Evolutionary conservation across 257 asterid genomes (phyloP), one percentile per base, ranked within the genome.

Genomic region (Parsonsia alboflavescens): DNA sequence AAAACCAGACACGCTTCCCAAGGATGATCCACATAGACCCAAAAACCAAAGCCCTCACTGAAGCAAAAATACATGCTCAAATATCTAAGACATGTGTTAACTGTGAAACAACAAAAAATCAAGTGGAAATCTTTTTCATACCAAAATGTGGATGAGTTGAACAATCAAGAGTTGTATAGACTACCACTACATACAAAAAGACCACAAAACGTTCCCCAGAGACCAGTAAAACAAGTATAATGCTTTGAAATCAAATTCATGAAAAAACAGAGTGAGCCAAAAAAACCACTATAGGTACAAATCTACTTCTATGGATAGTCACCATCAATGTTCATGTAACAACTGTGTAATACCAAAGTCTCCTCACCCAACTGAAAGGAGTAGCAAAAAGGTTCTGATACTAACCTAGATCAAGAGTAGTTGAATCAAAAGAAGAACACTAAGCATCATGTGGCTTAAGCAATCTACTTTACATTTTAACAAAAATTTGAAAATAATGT

Each of bases 1-100:
- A 95, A 81, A 95, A 82, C 99, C 99, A 95, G 19, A 95, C 89
- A 61, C 98, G 90, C 77, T 89, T 95, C 56, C 99, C 99, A 45
- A 90, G 88, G 77, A 85, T 70, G 81, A 95, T 81, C 96, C 96
- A 95, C 41, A 90, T 62, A 77, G 86, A 75, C 74, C 98, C 99
- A 70, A 95, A 95, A 76, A 80, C 79, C 76, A 95, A 64, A 75
- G 92, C 98, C 83, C 99, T 87, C 83, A 89, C 99, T 95, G 89
- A 86, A 84, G 70, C 48, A 16, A 68, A 7, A 50, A 45, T 10
- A 39, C 28, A 42, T 49, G 10, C 52, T 71, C 41, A 12, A n/a
- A 44, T 42, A 61, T 21, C 54, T 22, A 39, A 6, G 44, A 30
- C 33, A 44, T 46, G 59, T 7, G 30, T 44, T 10, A 15, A 7